Percentiles rank a stretch among this genome's conserved stretches.
Conservation (phyloP, 768 basidiomycete genomes). For the Pholiota microspora region DNA sequence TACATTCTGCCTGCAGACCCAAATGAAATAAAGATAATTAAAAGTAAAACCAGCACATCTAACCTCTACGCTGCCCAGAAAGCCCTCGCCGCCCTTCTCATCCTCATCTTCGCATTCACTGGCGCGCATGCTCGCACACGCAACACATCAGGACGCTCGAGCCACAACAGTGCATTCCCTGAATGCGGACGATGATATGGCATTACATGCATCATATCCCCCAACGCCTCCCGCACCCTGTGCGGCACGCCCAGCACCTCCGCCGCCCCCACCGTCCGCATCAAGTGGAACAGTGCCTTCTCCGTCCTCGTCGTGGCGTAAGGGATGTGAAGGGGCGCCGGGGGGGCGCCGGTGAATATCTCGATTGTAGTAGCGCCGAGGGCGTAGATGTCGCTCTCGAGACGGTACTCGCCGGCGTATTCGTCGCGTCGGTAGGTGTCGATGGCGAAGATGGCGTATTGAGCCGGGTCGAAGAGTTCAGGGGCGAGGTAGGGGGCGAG, state of each 20-base stretch:
- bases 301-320: neutral
- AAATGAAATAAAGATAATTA: too few relatives aligned
- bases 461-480: conserved; percentile 16
- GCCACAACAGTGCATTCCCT: conserved; percentile 3
- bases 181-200: conserved; percentile 9
- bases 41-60: too few relatives aligned
- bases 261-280: neutral
- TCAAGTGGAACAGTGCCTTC: neutral
- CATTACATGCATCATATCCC: conserved; percentile 1
- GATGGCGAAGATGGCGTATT: conserved; percentile 13
- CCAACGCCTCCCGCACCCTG: neutral
- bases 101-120: neutral
- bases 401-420: conserved; percentile 23
- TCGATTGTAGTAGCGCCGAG: conserved; percentile 21
- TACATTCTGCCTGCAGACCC: too few relatives aligned
- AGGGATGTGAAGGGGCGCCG: neutral
- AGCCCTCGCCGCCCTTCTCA: conserved; percentile 1
- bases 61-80: conserved; percentile 3
- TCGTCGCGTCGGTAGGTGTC: conserved; percentile 19
- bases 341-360: conserved; percentile 11
- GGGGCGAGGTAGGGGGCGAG: conserved; percentile 21
- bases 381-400: conserved; percentile 23
- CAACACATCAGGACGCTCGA: conserved; percentile 2
- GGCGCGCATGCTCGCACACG: conserved; percentile 3
- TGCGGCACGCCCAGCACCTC: neutral